Percentiles rank a stretch among this genome's conserved stretches.
Evolutionary conservation across 345 rosid genomes (phyloP).

Genomic region (Eucalyptus paniculata): DNA sequence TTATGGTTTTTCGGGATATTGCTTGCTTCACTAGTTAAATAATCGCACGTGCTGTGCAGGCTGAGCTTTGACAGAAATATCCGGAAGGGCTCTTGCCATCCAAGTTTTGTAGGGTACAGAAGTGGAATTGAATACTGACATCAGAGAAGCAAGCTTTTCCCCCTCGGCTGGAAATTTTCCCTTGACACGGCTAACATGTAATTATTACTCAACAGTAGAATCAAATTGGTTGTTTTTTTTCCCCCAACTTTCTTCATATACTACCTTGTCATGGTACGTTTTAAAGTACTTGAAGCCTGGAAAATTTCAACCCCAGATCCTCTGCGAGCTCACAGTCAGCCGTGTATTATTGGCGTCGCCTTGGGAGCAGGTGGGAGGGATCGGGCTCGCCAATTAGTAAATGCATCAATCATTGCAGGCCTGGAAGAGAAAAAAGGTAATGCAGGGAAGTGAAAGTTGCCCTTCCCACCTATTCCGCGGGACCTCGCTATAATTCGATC

Average conservation of each 20-base stretch:
- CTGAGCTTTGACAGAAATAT: conserved; percentile 2
- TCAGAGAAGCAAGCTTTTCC: conserved; percentile 18
- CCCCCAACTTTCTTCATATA: background rate
- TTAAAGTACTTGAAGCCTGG: background rate
- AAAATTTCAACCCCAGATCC: background rate
- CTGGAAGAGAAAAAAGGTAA: background rate
- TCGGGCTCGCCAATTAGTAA: background rate
- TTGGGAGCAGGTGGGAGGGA: background rate
- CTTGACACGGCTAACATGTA: conserved; percentile 26
- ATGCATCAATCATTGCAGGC: background rate
- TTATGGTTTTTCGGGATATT: background rate
- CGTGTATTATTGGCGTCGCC: background rate
- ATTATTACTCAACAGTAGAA: conserved; percentile 6
- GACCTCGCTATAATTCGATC: background rate
- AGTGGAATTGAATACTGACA: background rate
- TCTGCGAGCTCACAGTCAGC: background rate
- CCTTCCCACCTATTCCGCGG: background rate
- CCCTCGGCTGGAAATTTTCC: background rate
- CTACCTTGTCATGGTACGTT: background rate
- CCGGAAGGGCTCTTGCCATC: conserved; percentile 1
- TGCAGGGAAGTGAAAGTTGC: background rate
- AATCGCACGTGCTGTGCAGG: conserved; percentile 6
- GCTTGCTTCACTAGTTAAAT: background rate
- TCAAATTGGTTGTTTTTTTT: background rate
- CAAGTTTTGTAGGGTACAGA: background rate